Base-by-base conservation (phyloP, 208 protist genomes). In the Leishmania major region DNA sequence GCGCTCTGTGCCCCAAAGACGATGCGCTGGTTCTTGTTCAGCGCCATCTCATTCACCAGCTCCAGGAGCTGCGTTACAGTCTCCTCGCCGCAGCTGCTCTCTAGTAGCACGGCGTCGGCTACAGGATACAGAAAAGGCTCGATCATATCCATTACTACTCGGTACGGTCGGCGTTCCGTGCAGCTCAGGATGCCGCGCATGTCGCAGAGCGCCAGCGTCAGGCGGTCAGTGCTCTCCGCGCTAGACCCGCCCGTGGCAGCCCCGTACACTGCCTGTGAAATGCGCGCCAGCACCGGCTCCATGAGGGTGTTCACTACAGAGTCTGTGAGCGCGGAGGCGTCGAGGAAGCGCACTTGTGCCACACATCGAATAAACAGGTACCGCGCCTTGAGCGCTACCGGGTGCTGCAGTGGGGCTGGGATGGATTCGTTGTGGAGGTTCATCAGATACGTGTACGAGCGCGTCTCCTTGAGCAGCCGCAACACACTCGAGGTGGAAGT, bases 21-120 rank as follows among this genome's bases (percentile, higher is more conserved):
- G 67, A 89, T 87, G 53, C 89, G 89, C 81, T 89, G 89, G 37
- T 67, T 81, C 28, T 83, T 82, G 86, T 92, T 92, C 45, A 81
- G 59, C 17, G 84, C 76, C 37, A 92, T 55, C 72, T 92, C 89
- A 35, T 80, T 84, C 40, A 88, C 80, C 5, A 92, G 84, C 74
- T 84, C 74, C 62, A 90, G 53, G 43, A 86, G 62, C 72, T 87
- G 83, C 37, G 83, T 62, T 17, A 82, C 72, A 45, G 75, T 66
- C 37, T 70, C 55, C 71, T 81, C 75, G 11, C 77, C 75, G n/a
- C 49, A 59, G 64, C 53, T 75, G 19, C 53, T 13, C 66, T 81
- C 71, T 8, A 78, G 80, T 3, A 89, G 81, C 25, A 79, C 78
- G 11, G 74, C 77, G 25, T 87, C 75, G 31, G 78, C 78, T 55